Base-by-base conservation (phyloP, 805 yeast genomes). In the Metschnikowia cubensis region DNA sequence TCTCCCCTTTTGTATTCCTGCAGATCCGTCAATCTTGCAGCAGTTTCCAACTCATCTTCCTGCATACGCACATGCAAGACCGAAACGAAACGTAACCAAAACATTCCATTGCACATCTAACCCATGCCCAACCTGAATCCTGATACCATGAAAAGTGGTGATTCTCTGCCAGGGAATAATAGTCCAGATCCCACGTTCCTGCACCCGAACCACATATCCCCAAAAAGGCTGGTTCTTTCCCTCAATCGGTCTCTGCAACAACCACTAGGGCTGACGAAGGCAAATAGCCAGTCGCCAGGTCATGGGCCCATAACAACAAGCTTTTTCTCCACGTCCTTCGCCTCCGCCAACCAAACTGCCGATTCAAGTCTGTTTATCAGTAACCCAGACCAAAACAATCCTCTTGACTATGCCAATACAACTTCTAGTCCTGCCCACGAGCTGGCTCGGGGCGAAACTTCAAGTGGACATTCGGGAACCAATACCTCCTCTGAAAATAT, bases 341-440 rank as follows among this genome's bases (percentile, higher is more conserved):
- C 20, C 14, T 42, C 45, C 8, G 6, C 21, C 6, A 36, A 42
- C 36, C 45, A 38, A 35, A 49, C 57, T 10, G 52, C 53, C 3
- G 59, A 53, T 14, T 57, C 60, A 4, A 55, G 60, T 25, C 60
- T 57, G 60, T 57, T 57, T 33, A 48, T 57, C 8, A 53, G 56
- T 20, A 44, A 55, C 35, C 59, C 59, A 4, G 40, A 43, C 10
- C 34, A 31, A 41, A 17, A 31, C 21, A 31, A 38, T 20, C 7
- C 15, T 31, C 22, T 25, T 7, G 35, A n/a, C 20, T 14, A 18
- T 14, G 10, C 29, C 13, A 7, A 32, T 11, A n/a, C 6, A 31
- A 38, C 31, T 21, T 39, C 21, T 4, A 39, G 42, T 29, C 42
- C 42, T 39, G 18, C 33, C 34, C 36, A 33, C 37, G 37, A 42